A percentile compares a stretch with the other conserved stretches of the same genome.
Conservation (phyloP, 495 filamentous ascomycete species). For the Talaromyces borbonicus region DNA sequence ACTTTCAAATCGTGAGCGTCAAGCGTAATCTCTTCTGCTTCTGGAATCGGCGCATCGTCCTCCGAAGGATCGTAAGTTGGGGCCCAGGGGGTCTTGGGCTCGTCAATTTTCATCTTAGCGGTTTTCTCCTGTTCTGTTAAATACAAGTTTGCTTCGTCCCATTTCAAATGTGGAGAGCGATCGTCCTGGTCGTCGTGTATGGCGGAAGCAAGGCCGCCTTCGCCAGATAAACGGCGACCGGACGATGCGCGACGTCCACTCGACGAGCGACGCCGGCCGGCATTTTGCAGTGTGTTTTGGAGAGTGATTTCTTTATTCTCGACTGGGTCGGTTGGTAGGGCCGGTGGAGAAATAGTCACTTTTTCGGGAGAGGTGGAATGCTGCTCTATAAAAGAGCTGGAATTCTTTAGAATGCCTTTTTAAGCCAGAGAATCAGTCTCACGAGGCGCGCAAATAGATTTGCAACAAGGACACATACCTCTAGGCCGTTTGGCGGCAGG, state of each 20-base stretch:
- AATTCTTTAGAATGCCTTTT: slow-evolving; percentile 96
- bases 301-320: slow-evolving; percentile 76
- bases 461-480: slow-evolving; percentile 55
- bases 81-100: slow-evolving; percentile 95
- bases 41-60: slow-evolving; percentile 47
- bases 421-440: too few species aligned
- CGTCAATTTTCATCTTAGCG: slow-evolving; percentile 95
- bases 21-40: slow-evolving; percentile 32
- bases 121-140: slow-evolving; percentile 91
- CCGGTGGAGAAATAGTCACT: slow-evolving; percentile 16
- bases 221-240: slow-evolving; percentile 59
- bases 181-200: slow-evolving; percentile 39
- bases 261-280: slow-evolving; percentile 81
- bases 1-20: slow-evolving; percentile 51
- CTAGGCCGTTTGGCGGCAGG: slow-evolving; percentile 56
- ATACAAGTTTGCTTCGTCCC: slow-evolving; percentile 97
- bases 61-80: slow-evolving; percentile 79
- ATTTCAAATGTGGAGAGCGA: slow-evolving; percentile 69
- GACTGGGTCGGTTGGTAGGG: slow-evolving; percentile 18
- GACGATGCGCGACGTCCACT: slow-evolving; percentile 43
- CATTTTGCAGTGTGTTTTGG: slow-evolving; percentile 89
- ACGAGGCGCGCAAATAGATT: too few species aligned
- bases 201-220: slow-evolving; percentile 20
- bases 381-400: slow-evolving; percentile 34
- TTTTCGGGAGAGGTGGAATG: slow-evolving; percentile 32